Base-by-base conservation (phyloP, 371 early-diverging fungal species). In the Mucor mucedo region DNA sequence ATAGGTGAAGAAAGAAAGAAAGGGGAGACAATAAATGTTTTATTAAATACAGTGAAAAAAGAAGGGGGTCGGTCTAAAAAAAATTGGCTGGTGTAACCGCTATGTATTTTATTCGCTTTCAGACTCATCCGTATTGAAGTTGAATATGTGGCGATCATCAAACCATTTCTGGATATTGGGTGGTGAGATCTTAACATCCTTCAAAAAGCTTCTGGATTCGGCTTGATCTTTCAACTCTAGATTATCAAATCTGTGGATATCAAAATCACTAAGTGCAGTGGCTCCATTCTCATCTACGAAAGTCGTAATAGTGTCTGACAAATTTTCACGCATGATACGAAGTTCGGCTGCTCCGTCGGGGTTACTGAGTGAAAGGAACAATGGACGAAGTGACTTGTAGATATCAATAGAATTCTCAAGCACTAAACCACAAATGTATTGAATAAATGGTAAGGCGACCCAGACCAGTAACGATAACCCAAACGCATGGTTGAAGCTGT, bases 401-500 rank as follows among this genome's bases (percentile, higher is more conserved):
- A 89, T 74, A 60, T 90, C 90, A 50, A 86, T 55, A 9, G 87
- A 86, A 32, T 76, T 85, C 49, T 91, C 90, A 48, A 85, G 63
- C 13, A 80, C 74, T 29, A 81, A 72, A 29, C 89, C 69, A 5
- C 86, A 80, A 6, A 77, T 67, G 52, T 80, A 82, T 39, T 84
- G 81, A 21, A 89, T 62, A 41, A 81, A 55, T 2, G 89, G 87
- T 30, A 87, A 69, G n/a, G 67, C 63, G 7, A 71, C 52, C 52
- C 82, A 72, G 8, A 78, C 65, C 11, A 68, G 14, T 11, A 66
- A 42, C n/a, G 67, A 70, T 6, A 65, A 32, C 7, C 28, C 27
- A 29, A 73, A 60, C 16, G 66, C 38, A 55, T 68, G 62, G 0
- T 42, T 52, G 52, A 65, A 68, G 28, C 42, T 41, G 16, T 68